Evolutionary conservation across 1,284 basidiomycete genomes (phyloP).

Genomic region (Ganoderma resinaceum): DNA sequence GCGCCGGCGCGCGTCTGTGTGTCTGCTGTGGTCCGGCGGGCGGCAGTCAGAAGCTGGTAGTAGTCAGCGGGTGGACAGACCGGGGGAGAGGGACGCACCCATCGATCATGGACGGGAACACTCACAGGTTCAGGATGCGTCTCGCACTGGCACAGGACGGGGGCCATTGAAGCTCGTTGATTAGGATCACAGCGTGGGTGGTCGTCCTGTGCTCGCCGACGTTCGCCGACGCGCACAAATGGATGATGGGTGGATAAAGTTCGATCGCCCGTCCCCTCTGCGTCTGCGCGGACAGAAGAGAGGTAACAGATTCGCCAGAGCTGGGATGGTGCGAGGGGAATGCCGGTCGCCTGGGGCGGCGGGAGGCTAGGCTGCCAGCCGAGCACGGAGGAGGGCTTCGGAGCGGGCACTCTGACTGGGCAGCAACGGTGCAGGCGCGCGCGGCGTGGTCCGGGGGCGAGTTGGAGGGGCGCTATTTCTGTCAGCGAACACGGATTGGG

Average conservation of each 20-base stretch:
- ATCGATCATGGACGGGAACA: conserved; percentile 18
- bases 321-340: neutral
- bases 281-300: neutral
- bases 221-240: conserved; percentile 11
- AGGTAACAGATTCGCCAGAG: neutral
- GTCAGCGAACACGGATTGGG: conserved; percentile 2
- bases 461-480: conserved; percentile 5
- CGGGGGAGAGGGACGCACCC: conserved; percentile 3
- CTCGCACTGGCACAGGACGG: conserved; percentile 8
- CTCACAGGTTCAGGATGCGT: neutral
- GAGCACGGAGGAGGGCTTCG: conserved; percentile 7
- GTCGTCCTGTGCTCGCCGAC: conserved; percentile 14
- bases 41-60: neutral
- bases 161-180: conserved; percentile 5
- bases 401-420: neutral
- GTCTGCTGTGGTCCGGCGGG: neutral
- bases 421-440: neutral
- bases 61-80: neutral
- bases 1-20: neutral
- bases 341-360: conserved; percentile 3
- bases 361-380: neutral
- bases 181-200: conserved; percentile 15
- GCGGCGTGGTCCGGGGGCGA: conserved; percentile 14
- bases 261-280: conserved; percentile 13
- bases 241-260: conserved; percentile 13